Evolutionary conservation across 345 rosid genomes (phyloP), one percentile per base, ranked within the genome.

Genomic region (Punica granatum): DNA sequence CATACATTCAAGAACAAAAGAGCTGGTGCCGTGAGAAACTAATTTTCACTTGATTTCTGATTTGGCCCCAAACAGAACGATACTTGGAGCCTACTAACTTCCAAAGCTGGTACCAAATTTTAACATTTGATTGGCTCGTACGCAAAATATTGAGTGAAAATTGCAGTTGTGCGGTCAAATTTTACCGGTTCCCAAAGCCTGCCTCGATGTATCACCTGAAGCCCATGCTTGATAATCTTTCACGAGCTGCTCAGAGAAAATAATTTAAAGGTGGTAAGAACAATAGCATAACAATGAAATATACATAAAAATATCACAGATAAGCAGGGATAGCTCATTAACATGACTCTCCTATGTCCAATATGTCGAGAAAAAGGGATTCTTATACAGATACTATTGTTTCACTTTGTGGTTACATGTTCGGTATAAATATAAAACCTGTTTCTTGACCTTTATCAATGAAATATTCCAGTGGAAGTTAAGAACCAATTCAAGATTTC

Each of bases 181-280:
- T 80, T 93, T 76, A 35, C 97, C 97, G 0, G 89, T 93, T 72
- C 97, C 98, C 62, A 93, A 89, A 34, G 96, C 84, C 83, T 93
- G 97, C 75, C 97, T 89, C 64, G 97, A 90, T 69, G 77, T 70
- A 67, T 93, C 88, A 12, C 97, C 94, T 28, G 96, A 78, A 18
- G 97, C 96, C 97, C 97, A 93, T 60, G 92, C 97, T 78, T 83
- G 78, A 79, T 89, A 93, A 78, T 93, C 97, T 77, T 90, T 88
- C 1, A 79, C 84, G 60, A 93, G 96, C 97, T 93, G 82, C 78
- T 41, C 62, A 39, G 26, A 36, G 34, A 60, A 49, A 14, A n/a
- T n/a, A 18, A 16, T 31, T 58, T n/a, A 28, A 49, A 25, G 26
- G 30, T 42, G 32, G 28, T 7, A 70, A 63, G 33, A 48, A 7